Percentiles rank a stretch among this genome's conserved stretches.
phyloP scores from a whole-genome alignment of 257 asterid species.

The Vinca minor region DNA sequence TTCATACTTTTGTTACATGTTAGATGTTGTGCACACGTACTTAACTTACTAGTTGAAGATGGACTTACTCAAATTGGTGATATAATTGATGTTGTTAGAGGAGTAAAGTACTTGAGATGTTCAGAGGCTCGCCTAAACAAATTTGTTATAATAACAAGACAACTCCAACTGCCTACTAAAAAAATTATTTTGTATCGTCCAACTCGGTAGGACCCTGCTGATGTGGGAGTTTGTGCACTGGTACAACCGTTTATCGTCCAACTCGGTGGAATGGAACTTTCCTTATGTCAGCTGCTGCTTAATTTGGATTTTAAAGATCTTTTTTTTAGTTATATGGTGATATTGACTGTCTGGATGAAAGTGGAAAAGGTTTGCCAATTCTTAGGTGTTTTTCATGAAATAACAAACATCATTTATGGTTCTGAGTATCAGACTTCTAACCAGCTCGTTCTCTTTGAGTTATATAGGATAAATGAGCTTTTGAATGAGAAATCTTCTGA shows the following conservation, averaged over 20 bases:
- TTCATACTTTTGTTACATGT: slow-evolving; percentile 4
- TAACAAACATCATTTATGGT: neutral
- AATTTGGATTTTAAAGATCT: neutral
- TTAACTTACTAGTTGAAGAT: slow-evolving; percentile 1
- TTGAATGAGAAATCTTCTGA: neutral
- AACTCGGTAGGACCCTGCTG: no score
- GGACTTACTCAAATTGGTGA: neutral
- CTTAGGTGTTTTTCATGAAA: neutral
- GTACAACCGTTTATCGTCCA: no score
- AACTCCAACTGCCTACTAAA: neutral
- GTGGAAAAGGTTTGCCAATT: neutral
- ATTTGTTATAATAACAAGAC: neutral
- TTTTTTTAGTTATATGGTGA: neutral
- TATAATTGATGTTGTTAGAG: neutral
- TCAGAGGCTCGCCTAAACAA: neutral
- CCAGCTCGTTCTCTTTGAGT: neutral
- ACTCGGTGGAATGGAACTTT: neutral
- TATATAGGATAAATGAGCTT: neutral
- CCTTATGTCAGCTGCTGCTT: neutral
- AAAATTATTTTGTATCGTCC: neutral
- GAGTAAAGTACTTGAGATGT: neutral
- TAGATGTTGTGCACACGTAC: neutral
- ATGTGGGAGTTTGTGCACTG: no score
- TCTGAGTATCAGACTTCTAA: neutral
- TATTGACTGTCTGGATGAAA: neutral